Evolutionary conservation across 2,329 filamentous ascomycete genomes (phyloP).

Genomic region (Neofusicoccum parvum): DNA sequence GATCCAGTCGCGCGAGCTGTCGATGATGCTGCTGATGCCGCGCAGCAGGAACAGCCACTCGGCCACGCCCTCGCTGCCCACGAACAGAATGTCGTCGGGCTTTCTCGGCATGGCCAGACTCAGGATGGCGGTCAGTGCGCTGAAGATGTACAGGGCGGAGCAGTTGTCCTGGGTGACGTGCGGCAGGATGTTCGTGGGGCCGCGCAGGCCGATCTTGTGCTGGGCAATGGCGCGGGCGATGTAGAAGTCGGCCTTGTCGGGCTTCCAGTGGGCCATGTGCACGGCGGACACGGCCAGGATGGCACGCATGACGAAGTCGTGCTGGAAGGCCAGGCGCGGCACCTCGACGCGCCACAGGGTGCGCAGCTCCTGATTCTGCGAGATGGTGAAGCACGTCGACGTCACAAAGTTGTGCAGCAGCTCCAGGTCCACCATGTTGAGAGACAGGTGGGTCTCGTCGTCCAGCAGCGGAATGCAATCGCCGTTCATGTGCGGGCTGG

Average conservation of each 20-base stretch:
- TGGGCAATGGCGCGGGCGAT: conserved; percentile 4
- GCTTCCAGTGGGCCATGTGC: conserved; percentile 41
- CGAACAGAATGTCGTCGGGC: conserved; percentile 15
- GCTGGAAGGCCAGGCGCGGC: conserved; percentile 41
- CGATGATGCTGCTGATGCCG: conserved; percentile 11
- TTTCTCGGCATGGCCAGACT: conserved; percentile 15
- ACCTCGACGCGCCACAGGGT: conserved; percentile 29
- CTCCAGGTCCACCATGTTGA: conserved; percentile 28
- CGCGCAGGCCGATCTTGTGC: conserved; percentile 19
- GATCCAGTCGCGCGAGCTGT: conserved; percentile 11
- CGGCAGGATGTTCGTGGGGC: conserved; percentile 4
- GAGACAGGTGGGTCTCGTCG: not conserved
- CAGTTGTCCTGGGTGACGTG: conserved; percentile 18
- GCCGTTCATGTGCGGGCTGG: not conserved
- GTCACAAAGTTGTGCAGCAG: conserved; percentile 37
- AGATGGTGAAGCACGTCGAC: conserved; percentile 31
- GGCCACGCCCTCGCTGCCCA: conserved; percentile 14
- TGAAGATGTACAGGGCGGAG: conserved; percentile 15
- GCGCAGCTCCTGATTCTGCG: conserved; percentile 26
- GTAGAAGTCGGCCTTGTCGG: conserved; percentile 10
- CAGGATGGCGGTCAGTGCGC: conserved; percentile 16
- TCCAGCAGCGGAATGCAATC: not conserved
- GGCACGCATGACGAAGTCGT: conserved; percentile 48
- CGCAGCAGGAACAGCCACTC: conserved; percentile 19
- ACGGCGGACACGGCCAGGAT: conserved; percentile 48